Percentiles rank a stretch among this genome's conserved stretches.
phyloP scores from a whole-genome alignment of 73 alveolate species.

The Strombidium stylifer region DNA sequence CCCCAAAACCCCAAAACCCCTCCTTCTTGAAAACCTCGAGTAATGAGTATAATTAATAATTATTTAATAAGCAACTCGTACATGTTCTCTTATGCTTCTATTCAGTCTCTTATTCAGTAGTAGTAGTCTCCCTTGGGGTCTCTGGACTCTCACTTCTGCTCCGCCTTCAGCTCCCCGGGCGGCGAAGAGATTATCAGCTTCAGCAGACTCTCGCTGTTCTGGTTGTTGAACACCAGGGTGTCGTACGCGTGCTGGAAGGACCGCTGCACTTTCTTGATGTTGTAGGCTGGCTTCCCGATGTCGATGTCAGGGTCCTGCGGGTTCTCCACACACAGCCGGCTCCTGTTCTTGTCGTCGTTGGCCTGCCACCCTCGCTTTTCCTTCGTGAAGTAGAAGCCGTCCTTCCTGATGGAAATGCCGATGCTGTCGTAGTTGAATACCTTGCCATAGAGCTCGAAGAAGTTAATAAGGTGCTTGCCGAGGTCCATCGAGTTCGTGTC shows the following conservation, averaged over 20 bases:
- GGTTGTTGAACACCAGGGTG: constrained; percentile 22
- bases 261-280: constrained; percentile 34
- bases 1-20: too few relatives aligned
- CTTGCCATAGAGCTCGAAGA: constrained; percentile 89
- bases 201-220: constrained; percentile 18
- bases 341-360: constrained; percentile 6
- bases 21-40: too few relatives aligned
- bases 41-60: too few relatives aligned
- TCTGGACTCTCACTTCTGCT: neutral
- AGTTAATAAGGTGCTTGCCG: constrained; percentile 82
- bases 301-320: constrained; percentile 58
- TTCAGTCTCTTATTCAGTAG: too few relatives aligned
- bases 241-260: constrained; percentile 60
- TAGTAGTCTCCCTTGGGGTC: too few relatives aligned
- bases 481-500: constrained; percentile 57
- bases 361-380: constrained; percentile 32
- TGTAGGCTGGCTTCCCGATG: constrained; percentile 44
- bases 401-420: constrained; percentile 85
- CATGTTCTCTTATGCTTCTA: too few relatives aligned
- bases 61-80: too few relatives aligned
- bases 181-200: constrained; percentile 31
- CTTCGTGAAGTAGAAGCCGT: constrained; percentile 67
- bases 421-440: constrained; percentile 77
- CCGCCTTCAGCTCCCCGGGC: constrained; percentile 22
- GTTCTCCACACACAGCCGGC: constrained; percentile 39